Percentiles rank a stretch among this genome's conserved stretches.
phyloP scores from a whole-genome alignment of 1,284 basidiomycete species.

The Clitocybe nebularis region DNA sequence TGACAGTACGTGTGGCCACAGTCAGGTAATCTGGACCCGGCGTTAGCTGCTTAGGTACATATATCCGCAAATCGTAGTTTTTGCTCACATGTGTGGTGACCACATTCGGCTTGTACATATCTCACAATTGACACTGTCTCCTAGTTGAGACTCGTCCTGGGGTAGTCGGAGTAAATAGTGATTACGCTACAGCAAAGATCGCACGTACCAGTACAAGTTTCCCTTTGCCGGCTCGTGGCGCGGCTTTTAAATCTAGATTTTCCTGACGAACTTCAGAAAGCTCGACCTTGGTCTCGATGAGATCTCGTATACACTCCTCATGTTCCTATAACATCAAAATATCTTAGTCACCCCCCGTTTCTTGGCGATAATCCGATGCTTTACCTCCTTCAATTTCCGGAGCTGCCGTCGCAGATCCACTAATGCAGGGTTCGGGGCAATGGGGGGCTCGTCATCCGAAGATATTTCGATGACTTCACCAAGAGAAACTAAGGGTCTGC shows the following conservation, averaged over 20 bases:
- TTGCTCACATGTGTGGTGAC: slow-evolving; percentile 57
- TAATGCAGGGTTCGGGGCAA: slow-evolving; percentile 17
- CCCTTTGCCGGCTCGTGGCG: slow-evolving; percentile 17
- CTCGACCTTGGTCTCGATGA: slow-evolving; percentile 18
- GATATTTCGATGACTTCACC: slow-evolving; percentile 53
- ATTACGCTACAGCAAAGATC: no score
- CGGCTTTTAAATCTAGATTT: slow-evolving; percentile 19
- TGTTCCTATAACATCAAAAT: slow-evolving; percentile 25
- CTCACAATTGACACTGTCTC: slow-evolving; percentile 56
- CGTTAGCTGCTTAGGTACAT: no score
- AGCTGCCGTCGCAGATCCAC: slow-evolving; percentile 29
- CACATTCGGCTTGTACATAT: slow-evolving; percentile 61
- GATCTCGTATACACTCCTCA: slow-evolving; percentile 19
- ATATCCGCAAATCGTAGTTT: slow-evolving; percentile 6
- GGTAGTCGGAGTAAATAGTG: background rate
- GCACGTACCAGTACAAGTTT: slow-evolving; percentile 27
- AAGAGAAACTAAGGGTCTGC: slow-evolving; percentile 14
- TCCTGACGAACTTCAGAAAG: slow-evolving; percentile 19
- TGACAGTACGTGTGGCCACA: slow-evolving; percentile 73
- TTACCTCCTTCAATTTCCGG: slow-evolving; percentile 37
- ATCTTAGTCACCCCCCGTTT: no score
- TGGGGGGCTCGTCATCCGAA: slow-evolving; percentile 35
- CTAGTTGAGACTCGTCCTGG: slow-evolving; percentile 41
- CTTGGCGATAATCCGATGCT: no score
- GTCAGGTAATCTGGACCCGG: slow-evolving; percentile 50